Evolutionary conservation across 495 filamentous ascomycete genomes (phyloP), one percentile per base, ranked within the genome.

Genomic region (Aspergillus diversus): DNA sequence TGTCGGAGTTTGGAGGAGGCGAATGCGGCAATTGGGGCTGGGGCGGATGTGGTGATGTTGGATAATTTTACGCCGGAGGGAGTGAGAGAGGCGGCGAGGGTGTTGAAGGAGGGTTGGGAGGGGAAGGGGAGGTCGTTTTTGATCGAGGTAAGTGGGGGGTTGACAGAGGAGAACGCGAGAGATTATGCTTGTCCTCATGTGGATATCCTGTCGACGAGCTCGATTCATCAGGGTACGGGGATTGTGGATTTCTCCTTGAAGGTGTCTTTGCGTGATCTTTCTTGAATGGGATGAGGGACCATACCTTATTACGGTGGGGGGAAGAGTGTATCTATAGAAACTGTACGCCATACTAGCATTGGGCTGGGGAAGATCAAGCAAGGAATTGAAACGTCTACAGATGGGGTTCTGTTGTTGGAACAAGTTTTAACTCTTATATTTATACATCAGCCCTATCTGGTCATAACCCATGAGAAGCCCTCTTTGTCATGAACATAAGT

Each of bases 171-270:
- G 61, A 99, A 97, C 78, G 90, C 95, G 8, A 83, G 83, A 64
- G 74, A 73, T 13, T 96, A 94, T 81, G 87, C 91, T 11, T 93
- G 89, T 75, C 84, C 90, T 63, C 92, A 97, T 81, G 86, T 99
- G 67, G 95, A 99, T 80, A 91, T 98, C 66, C 84, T 97, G 64
- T 97, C 92, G 27, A 97, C 93, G 33, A 97, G 94, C 69, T 92
- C 91, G 46, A 97, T 99, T 66, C 95, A 99, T 73, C 95, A 99
- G 79, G 94, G 96, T 2, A 91, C 92, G 5, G 83, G 86, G 47
- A 93, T 97, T 75, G 87, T 99, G 46, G 95, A 99, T 72, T 97
- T 97, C 71, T 97, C 93, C 7, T 82, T 99, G 47, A 99, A 99
- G 83, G 92, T 99, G 57, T 80, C 77, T 16, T 57, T 80, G 66